phyloP scores from a whole-genome alignment of 2,329 filamentous ascomycete species.

The Cytospora paraplurivora region DNA sequence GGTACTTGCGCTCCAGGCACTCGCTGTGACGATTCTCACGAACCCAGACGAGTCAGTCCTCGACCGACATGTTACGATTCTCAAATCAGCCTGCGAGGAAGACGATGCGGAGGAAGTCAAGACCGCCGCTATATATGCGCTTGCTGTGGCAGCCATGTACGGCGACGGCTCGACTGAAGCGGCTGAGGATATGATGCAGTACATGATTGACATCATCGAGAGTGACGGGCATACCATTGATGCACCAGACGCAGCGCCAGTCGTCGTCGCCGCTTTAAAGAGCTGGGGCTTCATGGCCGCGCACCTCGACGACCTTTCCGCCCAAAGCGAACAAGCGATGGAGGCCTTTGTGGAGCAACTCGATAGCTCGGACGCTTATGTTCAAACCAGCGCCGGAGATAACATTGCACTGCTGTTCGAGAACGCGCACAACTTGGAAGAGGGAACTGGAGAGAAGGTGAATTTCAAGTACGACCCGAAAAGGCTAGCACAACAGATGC shows the following conservation, averaged over 20 bases:
- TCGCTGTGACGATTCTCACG: slow-evolving; percentile 71
- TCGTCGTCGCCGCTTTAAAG: slow-evolving; percentile 74
- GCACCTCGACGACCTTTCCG: slow-evolving; percentile 72
- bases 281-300: slow-evolving; percentile 82
- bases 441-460: slow-evolving; percentile 51
- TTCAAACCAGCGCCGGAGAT: slow-evolving; percentile 76
- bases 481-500: slow-evolving; percentile 50
- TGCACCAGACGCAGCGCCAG: slow-evolving; percentile 68
- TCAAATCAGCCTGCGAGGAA: slow-evolving; percentile 68
- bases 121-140: slow-evolving; percentile 70
- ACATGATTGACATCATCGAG: slow-evolving; percentile 74
- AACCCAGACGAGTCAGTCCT: slow-evolving; percentile 67
- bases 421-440: slow-evolving; percentile 56
- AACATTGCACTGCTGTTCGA: slow-evolving; percentile 85
- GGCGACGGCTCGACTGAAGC: slow-evolving; percentile 71
- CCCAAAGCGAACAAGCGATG: slow-evolving; percentile 70
- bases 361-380: slow-evolving; percentile 68
- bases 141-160: slow-evolving; percentile 73
- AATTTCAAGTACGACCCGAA: slow-evolving; percentile 55
- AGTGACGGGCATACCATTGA: slow-evolving; percentile 75
- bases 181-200: slow-evolving; percentile 71
- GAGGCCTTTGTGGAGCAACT: slow-evolving; percentile 86
- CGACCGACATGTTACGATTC: slow-evolving; percentile 56
- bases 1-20: slow-evolving; percentile 69
- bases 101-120: slow-evolving; percentile 71